Conservation (phyloP, 2,329 filamentous ascomycete genomes). For the Fusarium annulatum region DNA sequence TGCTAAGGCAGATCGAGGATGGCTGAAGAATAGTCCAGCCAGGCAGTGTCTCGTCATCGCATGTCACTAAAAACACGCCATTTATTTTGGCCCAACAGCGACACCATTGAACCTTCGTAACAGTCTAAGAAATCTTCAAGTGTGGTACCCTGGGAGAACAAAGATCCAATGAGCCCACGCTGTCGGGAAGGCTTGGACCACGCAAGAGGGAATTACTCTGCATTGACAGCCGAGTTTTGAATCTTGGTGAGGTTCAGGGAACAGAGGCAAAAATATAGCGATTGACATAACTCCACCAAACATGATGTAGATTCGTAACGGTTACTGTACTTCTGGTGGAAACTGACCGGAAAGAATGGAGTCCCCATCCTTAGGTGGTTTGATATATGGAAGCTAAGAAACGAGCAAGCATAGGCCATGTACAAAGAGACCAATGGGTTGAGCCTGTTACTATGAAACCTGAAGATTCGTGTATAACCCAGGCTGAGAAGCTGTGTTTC, state of each 20-base stretch:
- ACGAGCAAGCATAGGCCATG: constrained; percentile 15
- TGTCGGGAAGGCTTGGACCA: constrained; percentile 18
- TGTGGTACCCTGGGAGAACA: constrained; percentile 19
- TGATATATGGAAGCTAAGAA: constrained; percentile 13
- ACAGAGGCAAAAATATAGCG: constrained; percentile 22
- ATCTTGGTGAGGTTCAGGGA: constrained; percentile 3
- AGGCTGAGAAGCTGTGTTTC: constrained; percentile 24
- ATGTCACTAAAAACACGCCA: constrained; percentile 39
- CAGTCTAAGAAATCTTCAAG: constrained; percentile 4
- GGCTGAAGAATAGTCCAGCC: constrained; percentile 12
- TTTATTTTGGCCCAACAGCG: background rate
- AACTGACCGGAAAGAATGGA: background rate
- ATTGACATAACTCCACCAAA: constrained; percentile 32
- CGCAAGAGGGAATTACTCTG: background rate
- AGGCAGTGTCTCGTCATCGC: constrained; percentile 28
- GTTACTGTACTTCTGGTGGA: constrained; percentile 9
- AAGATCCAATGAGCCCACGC: background rate
- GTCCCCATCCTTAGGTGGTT: constrained; percentile 15
- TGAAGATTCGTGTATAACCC: constrained; percentile 24
- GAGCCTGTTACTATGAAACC: constrained; percentile 34
- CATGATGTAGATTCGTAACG: constrained; percentile 16
- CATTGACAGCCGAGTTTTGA: constrained; percentile 9
- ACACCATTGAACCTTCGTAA: background rate
- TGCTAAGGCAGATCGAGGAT: constrained; percentile 27
- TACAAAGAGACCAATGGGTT: constrained; percentile 25